These are phyloP conservation scores for Curvularia verruculosa DNA, from an alignment of 2,329 filamentous ascomycete genomes.

Conservation along the genomic window DNA sequence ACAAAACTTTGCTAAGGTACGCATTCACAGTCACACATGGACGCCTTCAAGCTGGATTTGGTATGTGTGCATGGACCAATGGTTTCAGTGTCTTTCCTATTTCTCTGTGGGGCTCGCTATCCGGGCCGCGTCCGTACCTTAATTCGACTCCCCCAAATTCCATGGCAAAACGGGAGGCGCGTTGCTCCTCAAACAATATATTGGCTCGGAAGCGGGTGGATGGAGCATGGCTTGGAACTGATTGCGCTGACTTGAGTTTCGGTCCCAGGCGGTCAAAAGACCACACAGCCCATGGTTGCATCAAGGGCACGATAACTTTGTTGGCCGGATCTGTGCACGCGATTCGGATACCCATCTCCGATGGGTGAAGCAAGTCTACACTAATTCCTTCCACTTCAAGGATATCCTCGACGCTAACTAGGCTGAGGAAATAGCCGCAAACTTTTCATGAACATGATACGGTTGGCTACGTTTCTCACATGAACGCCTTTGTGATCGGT, in stretches of 20 bases:
- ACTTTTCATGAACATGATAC: constrained; percentile 1
- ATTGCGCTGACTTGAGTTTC: constrained; percentile 8
- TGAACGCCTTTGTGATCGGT: constrained; percentile 11
- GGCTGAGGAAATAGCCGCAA: background rate
- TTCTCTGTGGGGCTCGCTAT: constrained; percentile 13
- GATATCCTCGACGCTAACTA: background rate
- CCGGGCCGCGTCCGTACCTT: constrained; percentile 18
- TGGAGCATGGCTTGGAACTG: background rate
- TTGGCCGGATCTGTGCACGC: background rate
- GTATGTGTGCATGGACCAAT: constrained; percentile 11
- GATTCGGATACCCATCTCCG: background rate
- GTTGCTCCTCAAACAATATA: constrained; percentile 1
- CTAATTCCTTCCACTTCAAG: background rate
- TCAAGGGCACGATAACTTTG: background rate
- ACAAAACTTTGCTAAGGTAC: background rate
- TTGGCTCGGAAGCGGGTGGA: background rate
- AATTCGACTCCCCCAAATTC: constrained; percentile 12
- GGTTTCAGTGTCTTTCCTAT: constrained; percentile 9
- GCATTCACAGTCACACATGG: background rate
- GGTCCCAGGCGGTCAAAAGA: constrained; percentile 3
- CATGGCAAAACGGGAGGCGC: constrained; percentile 1
- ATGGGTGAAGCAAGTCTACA: background rate
- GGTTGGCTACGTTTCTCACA: constrained; percentile 6
- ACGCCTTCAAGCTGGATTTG: constrained; percentile 3
- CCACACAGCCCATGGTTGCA: constrained; percentile 9